phyloP scores from a whole-genome alignment of 768 basidiomycete species.

The Rhizopogon sp. region DNA sequence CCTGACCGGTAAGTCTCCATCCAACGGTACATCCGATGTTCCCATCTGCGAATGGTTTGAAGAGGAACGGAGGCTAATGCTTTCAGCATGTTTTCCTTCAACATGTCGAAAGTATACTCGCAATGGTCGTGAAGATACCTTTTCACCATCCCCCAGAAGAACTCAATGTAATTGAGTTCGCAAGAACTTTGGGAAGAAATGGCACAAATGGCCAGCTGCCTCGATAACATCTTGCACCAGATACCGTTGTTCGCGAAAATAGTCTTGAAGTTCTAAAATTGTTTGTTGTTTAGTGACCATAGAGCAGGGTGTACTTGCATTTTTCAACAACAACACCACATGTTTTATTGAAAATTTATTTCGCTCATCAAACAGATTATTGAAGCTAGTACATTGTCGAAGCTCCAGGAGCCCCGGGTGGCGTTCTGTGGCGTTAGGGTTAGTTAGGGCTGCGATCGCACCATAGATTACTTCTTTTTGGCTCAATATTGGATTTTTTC shows the following conservation, averaged over 20 bases:
- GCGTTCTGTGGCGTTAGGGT: too few species aligned
- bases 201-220: constrained; percentile 19
- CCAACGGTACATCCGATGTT: constrained; percentile 11
- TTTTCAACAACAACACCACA: too few species aligned
- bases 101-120: too few species aligned
- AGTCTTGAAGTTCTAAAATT: constrained; percentile 10
- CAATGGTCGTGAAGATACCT: constrained; percentile 4
- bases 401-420: too few species aligned
- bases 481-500: too few species aligned
- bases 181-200: constrained; percentile 12
- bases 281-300: constrained; percentile 1
- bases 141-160: constrained; percentile 23
- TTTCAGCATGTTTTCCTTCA: too few species aligned
- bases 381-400: too few species aligned
- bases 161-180: constrained; percentile 9
- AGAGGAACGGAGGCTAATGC: constrained; percentile 8
- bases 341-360: too few species aligned
- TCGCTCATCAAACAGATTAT: too few species aligned
- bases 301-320: too few species aligned
- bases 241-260: not conserved
- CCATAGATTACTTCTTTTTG: too few species aligned
- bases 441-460: too few species aligned
- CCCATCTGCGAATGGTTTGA: constrained; percentile 8
- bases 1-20: constrained; percentile 5
- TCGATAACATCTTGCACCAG: constrained; percentile 3